These are phyloP conservation scores for Hippophae tibetana DNA, from an alignment of 306 rosid species.

Conservation along the genomic window DNA sequence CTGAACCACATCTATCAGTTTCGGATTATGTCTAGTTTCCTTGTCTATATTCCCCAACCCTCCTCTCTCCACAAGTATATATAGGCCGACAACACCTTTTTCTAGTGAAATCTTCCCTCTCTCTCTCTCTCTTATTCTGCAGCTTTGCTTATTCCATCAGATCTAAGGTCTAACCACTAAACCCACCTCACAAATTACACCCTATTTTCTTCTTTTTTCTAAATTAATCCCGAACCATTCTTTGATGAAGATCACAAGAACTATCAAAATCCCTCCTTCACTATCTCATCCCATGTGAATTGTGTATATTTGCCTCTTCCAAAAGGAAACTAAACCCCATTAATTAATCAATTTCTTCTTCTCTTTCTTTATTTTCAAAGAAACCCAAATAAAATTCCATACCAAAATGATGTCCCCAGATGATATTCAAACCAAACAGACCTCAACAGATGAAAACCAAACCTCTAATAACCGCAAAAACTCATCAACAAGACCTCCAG, in stretches of 20 bases:
- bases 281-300: slow-evolving; percentile 53
- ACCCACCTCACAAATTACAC: slow-evolving; percentile 19
- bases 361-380: slow-evolving; percentile 1
- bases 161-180: slow-evolving; percentile 28
- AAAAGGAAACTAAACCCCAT: slow-evolving; percentile 35
- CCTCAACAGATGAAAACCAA: slow-evolving; percentile 27
- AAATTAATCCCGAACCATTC: slow-evolving; percentile 28
- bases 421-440: slow-evolving; percentile 23
- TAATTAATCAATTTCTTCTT: not conserved
- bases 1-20: slow-evolving; percentile 29
- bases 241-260: slow-evolving; percentile 76
- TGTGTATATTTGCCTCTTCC: slow-evolving; percentile 43
- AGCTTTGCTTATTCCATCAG: slow-evolving; percentile 43
- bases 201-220: slow-evolving; percentile 7
- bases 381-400: not conserved
- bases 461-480: slow-evolving; percentile 29
- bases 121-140: slow-evolving; percentile 17
- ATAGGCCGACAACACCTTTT: slow-evolving; percentile 28
- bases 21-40: slow-evolving; percentile 22
- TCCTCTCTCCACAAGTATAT: not conserved
- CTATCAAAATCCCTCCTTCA: slow-evolving; percentile 31
- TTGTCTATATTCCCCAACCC: slow-evolving; percentile 7
- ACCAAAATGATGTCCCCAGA: slow-evolving; percentile 43
- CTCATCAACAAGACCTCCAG: slow-evolving; percentile 26
- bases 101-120: slow-evolving; percentile 27